Base-by-base conservation (phyloP, 2,329 filamentous ascomycete species). In the Xenosphaeropsis pyriputrescens region DNA sequence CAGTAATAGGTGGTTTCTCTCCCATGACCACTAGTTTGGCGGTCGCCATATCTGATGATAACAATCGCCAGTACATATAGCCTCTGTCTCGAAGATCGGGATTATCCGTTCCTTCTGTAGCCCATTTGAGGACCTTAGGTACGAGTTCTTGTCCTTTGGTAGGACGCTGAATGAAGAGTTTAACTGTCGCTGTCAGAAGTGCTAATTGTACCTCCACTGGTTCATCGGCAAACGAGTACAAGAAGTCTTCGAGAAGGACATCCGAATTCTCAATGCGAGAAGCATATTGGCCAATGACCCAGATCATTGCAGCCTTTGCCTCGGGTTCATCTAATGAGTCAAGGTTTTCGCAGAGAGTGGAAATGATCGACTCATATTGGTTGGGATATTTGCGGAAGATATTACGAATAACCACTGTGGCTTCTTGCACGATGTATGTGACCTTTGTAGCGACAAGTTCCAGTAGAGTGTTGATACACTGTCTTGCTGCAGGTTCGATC, bases 321-420 rank as follows among this genome's bases (percentile, higher is more conserved):
- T 98, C 91, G 2, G 91, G 89, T 57, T 98, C 91, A 57, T 98
- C 91, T 35, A 98, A 66, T 4, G 88, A 93, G 59, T 98, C 91
- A 17, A 98, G 74, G 51, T 98, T 89, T 56, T 95, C 86, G 61
- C 93, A 96, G 0, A 98, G 70, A 1, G 88, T 93, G 36, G 84
- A 80, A 53, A 98, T 98, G 57, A 98, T 96, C 43, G 83, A 89
- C 60, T 98, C 91, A 60, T 98, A 98, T 57, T 95, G 85, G 56
- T 98, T 95, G 7, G 91, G 91, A 53, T 98, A 98, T 62, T 96
- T 96, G 49, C 91, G 80, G 71, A 98, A 98, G 52, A 98, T 98
- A 58, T 98, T 98, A 47, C 86, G 82, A 54, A 98, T 98, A 18
- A 98, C 91, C 5, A 98, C 91, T 0, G 91, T 98, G 13, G 91